These are phyloP conservation scores for Silene noctiflora DNA, from an alignment of 179 eudicot genomes.

Conservation along the genomic window DNA sequence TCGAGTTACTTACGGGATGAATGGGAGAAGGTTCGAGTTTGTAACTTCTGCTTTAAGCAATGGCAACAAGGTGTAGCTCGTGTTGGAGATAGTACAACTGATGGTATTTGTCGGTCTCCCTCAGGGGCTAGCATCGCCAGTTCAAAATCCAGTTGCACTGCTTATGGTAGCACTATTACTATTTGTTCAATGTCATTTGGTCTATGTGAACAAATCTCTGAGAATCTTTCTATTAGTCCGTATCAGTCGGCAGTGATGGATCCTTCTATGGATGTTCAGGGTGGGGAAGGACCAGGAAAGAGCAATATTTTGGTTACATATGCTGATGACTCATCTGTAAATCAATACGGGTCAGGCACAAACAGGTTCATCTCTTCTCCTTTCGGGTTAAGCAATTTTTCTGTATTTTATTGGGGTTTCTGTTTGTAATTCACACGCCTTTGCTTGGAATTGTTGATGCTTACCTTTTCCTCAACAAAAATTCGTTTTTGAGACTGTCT, in stretches of 20 bases:
- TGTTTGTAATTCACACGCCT: background rate
- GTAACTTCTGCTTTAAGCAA: conserved; percentile 87
- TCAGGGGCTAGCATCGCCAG: conserved; percentile 59
- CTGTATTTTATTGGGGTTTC: background rate
- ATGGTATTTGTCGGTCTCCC: conserved; percentile 43
- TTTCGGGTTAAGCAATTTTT: conserved; percentile 8
- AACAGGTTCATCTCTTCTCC: conserved; percentile 54
- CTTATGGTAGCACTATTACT: conserved; percentile 57
- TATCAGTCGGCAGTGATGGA: conserved; percentile 60
- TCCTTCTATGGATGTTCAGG: conserved; percentile 38
- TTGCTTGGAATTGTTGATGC: background rate
- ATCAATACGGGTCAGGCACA: conserved; percentile 41
- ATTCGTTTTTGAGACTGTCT: too few species aligned
- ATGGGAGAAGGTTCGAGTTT: conserved; percentile 74
- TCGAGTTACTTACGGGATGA: conserved; percentile 43
- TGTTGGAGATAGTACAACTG: conserved; percentile 44
- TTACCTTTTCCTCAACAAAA: too few species aligned
- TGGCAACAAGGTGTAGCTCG: conserved; percentile 59
- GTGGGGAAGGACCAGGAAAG: conserved; percentile 40
- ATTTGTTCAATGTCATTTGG: conserved; percentile 64
- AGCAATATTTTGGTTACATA: conserved; percentile 37
- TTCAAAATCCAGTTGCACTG: conserved; percentile 59
- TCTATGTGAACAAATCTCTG: conserved; percentile 43
- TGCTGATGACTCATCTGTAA: conserved; percentile 37
- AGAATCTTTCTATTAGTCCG: conserved; percentile 48